Conservation (phyloP, 805 yeast genomes). For the Zygotorulaspora sp. region DNA sequence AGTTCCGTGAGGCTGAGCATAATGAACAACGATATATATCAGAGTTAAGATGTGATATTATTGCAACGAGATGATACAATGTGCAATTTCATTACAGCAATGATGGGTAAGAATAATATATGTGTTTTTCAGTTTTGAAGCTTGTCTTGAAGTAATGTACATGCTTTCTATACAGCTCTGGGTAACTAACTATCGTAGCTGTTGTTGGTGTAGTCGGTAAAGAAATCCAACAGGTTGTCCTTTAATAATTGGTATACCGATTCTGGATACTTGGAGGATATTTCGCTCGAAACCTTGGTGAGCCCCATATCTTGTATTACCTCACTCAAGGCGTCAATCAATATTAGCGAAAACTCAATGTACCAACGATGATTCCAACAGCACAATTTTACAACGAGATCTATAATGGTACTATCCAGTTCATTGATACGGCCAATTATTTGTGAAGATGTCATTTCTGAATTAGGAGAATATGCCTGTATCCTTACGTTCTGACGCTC, state of each 20-base stretch:
- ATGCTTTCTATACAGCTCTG: not conserved
- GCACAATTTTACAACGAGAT: conserved; percentile 65
- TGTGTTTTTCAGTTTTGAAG: not conserved
- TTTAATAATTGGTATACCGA: conserved; percentile 27
- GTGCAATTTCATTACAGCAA: not conserved
- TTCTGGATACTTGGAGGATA: conserved; percentile 61
- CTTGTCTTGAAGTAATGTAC: not conserved
- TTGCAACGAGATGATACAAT: too few relatives aligned
- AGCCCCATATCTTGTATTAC: conserved; percentile 74
- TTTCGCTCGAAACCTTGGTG: conserved; percentile 67
- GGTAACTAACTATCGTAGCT: conserved; percentile 28
- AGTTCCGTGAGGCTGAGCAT: conserved; percentile 8
- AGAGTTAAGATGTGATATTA: too few relatives aligned
- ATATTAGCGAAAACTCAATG: conserved; percentile 74
- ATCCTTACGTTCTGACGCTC: conserved; percentile 39
- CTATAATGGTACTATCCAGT: conserved; percentile 56
- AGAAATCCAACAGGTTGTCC: conserved; percentile 30
- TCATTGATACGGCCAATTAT: conserved; percentile 32
- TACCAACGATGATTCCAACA: conserved; percentile 99
- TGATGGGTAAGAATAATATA: not conserved
- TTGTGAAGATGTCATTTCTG: conserved; percentile 31
- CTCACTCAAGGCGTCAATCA: conserved; percentile 52
- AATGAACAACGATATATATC: too few relatives aligned
- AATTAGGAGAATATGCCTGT: conserved; percentile 19
- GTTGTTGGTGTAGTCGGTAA: conserved; percentile 25